Evolutionary conservation across 2,329 filamentous ascomycete genomes (phyloP).

Genomic region (Neopestalotiopsis rosae): DNA sequence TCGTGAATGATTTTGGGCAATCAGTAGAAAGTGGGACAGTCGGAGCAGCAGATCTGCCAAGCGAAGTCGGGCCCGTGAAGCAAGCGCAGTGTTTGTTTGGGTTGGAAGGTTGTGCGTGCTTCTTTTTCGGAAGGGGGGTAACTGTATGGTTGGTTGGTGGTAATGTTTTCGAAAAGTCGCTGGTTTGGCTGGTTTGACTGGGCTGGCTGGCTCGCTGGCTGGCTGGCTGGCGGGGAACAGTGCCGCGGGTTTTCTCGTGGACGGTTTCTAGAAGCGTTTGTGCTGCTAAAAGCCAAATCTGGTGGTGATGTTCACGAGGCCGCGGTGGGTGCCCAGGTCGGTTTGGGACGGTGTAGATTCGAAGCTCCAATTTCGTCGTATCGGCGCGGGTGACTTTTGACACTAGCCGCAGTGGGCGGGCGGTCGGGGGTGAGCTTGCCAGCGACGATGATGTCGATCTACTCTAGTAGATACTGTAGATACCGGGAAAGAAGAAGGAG

Average conservation of each 20-base stretch:
- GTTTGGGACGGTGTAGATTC: constrained; percentile 9
- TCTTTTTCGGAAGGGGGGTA: background rate
- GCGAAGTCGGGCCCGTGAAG: background rate
- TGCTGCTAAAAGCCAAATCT: constrained; percentile 5
- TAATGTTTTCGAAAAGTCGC: background rate
- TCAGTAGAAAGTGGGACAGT: constrained; percentile 9
- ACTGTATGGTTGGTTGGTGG: background rate
- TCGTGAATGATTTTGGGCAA: constrained; percentile 41
- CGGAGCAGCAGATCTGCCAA: background rate
- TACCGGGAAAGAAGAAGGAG: background rate
- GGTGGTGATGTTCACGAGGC: constrained; percentile 11
- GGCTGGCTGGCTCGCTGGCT: too few relatives aligned
- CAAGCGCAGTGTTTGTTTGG: background rate
- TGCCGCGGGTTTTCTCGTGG: background rate
- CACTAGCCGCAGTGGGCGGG: background rate
- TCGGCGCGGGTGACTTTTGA: constrained; percentile 3
- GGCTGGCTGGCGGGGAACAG: background rate
- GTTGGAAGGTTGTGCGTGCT: background rate
- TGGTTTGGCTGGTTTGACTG: too few relatives aligned
- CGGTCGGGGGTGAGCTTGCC: background rate
- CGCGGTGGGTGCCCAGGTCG: background rate
- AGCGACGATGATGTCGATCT: background rate
- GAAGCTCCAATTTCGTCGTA: constrained; percentile 10
- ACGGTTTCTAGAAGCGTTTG: background rate
- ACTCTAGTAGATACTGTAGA: background rate